Evolutionary conservation across 345 rosid species (phyloP).

Genomic region (Corchorus capsularis): DNA sequence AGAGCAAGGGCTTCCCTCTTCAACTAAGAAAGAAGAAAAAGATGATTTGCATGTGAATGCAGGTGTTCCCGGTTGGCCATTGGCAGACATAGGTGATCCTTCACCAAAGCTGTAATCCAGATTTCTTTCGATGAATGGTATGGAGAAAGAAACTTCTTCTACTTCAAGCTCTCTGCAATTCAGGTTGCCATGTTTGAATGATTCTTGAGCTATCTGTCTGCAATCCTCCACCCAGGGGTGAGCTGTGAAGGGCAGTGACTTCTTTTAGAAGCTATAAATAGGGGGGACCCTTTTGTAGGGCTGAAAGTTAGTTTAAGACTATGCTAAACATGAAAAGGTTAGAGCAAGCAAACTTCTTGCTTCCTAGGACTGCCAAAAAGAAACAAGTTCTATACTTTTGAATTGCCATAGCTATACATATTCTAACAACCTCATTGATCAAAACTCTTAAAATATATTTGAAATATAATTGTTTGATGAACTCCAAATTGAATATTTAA

Average conservation of each 20-base stretch:
- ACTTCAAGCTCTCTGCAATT: constrained; percentile 39
- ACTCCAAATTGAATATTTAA: not conserved
- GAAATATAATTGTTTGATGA: no score
- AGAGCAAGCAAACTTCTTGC: not conserved
- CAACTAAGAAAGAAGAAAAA: constrained; percentile 54
- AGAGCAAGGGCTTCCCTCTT: constrained; percentile 27
- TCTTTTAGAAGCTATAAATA: not conserved
- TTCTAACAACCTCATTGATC: no score
- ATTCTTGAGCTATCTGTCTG: constrained; percentile 38
- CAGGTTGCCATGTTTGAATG: constrained; percentile 33
- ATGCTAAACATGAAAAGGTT: no score
- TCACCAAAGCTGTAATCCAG: constrained; percentile 66
- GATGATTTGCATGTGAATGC: constrained; percentile 49
- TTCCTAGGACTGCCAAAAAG: not conserved
- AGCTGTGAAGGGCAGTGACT: constrained; percentile 40
- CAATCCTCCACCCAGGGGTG: constrained; percentile 73
- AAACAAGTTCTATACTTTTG: no score
- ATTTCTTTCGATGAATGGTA: constrained; percentile 35
- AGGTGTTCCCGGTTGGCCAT: constrained; percentile 36
- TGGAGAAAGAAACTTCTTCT: constrained; percentile 46
- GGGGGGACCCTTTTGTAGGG: no score
- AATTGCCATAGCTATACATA: no score
- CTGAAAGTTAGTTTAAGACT: no score
- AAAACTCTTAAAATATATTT: no score
- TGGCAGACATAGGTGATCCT: constrained; percentile 21